These are phyloP conservation scores for Lathyrus aphaca DNA, from an alignment of 306 rosid species.

Conservation along the genomic window DNA sequence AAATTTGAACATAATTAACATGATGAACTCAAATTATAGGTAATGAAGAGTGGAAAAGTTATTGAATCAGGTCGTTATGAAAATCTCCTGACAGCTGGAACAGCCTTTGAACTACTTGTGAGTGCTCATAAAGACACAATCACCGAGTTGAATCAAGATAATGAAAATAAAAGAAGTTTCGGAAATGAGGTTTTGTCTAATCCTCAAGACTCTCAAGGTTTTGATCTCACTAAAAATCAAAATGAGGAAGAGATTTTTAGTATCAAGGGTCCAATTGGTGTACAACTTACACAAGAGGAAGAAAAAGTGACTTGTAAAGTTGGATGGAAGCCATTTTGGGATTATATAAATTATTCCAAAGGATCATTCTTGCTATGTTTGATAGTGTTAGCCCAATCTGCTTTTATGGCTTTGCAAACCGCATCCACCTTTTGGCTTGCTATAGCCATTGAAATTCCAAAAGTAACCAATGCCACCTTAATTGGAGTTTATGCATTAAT, in stretches of 20 bases:
- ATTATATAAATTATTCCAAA: constrained; percentile 55
- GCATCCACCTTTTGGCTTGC: constrained; percentile 75
- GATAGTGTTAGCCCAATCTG: constrained; percentile 34
- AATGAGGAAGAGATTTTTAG: constrained; percentile 43
- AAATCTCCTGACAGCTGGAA: constrained; percentile 64
- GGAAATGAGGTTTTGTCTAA: constrained; percentile 28
- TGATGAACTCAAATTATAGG: constrained; percentile 51
- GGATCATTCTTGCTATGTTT: constrained; percentile 45
- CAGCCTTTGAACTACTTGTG: constrained; percentile 82
- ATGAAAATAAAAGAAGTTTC: constrained; percentile 40
- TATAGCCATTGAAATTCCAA: constrained; percentile 58
- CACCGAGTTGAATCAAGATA: constrained; percentile 36
- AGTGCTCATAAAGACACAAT: constrained; percentile 69
- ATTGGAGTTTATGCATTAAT: constrained; percentile 61
- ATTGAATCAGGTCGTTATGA: constrained; percentile 74
- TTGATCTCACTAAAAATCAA: constrained; percentile 18
- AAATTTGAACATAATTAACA: background rate
- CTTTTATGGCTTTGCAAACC: constrained; percentile 57
- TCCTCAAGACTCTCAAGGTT: constrained; percentile 1
- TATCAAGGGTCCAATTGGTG: constrained; percentile 39
- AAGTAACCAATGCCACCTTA: constrained; percentile 47
- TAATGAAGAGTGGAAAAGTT: constrained; percentile 63
- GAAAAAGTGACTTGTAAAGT: constrained; percentile 66
- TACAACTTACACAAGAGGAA: constrained; percentile 77
- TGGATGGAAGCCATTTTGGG: constrained; percentile 73